These are phyloP conservation scores for Panaeolus papilionaceus DNA, from an alignment of 768 basidiomycete genomes.

Conservation along the genomic window DNA sequence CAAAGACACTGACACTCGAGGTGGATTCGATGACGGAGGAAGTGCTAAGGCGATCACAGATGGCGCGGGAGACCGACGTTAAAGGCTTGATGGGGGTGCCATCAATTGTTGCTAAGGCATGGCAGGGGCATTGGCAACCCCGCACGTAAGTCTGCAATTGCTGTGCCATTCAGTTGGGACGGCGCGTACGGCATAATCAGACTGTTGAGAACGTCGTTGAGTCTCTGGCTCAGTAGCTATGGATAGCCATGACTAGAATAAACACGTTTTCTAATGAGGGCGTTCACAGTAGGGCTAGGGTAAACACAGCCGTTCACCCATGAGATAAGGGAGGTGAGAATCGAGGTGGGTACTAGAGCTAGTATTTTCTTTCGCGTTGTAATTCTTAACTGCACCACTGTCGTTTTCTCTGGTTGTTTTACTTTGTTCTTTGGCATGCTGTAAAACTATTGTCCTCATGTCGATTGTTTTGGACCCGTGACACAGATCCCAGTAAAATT, in stretches of 20 bases:
- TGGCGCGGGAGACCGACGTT: background rate
- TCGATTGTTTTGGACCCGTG: background rate
- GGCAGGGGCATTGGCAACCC: background rate
- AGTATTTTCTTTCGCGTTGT: background rate
- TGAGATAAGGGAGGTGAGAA: background rate
- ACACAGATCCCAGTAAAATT: too few relatives aligned
- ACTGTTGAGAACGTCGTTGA: background rate
- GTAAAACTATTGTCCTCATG: background rate
- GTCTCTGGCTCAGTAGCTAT: background rate
- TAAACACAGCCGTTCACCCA: background rate
- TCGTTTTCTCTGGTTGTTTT: background rate
- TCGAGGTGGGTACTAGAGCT: background rate
- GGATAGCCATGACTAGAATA: background rate
- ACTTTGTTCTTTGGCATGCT: background rate
- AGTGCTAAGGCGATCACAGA: background rate
- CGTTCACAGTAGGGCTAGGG: background rate
- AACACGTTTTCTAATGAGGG: background rate
- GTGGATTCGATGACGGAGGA: background rate
- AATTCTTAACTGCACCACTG: background rate
- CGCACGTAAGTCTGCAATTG: background rate
- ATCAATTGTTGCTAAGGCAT: slow-evolving; percentile 5
- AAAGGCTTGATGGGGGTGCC: background rate
- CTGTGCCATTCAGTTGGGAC: background rate
- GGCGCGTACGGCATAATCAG: background rate
- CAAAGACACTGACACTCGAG: background rate